A percentile compares a stretch with the other conserved stretches of the same genome.
phyloP scores from a whole-genome alignment of 768 basidiomycete species.

The Dendrothele bispora region DNA sequence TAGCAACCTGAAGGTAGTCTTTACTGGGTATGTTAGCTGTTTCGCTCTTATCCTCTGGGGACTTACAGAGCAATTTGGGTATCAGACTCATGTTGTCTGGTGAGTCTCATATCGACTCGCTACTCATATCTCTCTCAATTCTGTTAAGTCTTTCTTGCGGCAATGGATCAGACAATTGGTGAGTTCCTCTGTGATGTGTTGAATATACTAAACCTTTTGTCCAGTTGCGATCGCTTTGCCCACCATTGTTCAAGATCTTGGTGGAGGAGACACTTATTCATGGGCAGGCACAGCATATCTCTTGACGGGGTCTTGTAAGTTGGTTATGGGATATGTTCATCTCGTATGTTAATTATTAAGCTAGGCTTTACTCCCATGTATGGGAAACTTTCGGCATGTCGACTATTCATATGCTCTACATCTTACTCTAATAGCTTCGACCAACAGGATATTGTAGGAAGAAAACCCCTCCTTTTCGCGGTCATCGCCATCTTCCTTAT shows the following conservation, averaged over 20 bases:
- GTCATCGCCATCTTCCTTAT: conserved; percentile 69
- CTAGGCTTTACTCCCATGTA: conserved; percentile 67
- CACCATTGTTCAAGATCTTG: conserved; percentile 29
- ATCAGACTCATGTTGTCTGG: background rate
- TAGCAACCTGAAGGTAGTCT: background rate
- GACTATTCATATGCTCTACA: conserved; percentile 8
- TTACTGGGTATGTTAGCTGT: background rate
- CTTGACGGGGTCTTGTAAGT: conserved; percentile 8
- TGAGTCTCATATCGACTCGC: background rate
- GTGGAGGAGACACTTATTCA: conserved; percentile 22
- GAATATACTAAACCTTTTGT: background rate
- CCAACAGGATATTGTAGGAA: conserved; percentile 35
- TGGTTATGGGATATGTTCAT: too few relatives aligned
- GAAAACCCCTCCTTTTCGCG: conserved; percentile 70
- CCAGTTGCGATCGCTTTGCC: conserved; percentile 36
- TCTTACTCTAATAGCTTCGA: conserved; percentile 18
- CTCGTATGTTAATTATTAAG: too few relatives aligned
- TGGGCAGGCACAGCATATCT: conserved; percentile 39
- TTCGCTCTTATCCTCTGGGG: background rate
- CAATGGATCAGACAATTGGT: conserved; percentile 4
- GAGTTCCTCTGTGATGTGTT: conserved; percentile 14
- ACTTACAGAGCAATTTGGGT: background rate
- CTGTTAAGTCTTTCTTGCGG: conserved; percentile 1
- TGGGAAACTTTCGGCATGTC: conserved; percentile 70
- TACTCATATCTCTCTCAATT: background rate